phyloP scores from a whole-genome alignment of 768 basidiomycete genomes.

The Leccinum variicolor region DNA sequence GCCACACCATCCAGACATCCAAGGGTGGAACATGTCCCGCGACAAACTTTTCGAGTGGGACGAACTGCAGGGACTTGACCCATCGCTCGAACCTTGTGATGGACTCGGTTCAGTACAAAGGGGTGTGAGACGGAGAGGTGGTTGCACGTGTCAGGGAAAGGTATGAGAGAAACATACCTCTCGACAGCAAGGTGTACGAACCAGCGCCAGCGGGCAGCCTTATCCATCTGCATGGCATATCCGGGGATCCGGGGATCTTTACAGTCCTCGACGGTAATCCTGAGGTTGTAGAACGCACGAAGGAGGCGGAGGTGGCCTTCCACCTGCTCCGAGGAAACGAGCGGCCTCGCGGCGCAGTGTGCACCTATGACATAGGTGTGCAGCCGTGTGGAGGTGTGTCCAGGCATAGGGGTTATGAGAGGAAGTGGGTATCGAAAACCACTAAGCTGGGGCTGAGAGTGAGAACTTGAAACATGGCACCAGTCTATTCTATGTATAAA shows the following conservation, averaged over 20 bases:
- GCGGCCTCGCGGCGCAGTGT: conserved; percentile 16
- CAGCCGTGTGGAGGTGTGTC: neutral
- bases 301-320: conserved; percentile 35
- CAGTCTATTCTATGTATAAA: conserved; percentile 9
- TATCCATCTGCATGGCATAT: conserved; percentile 23
- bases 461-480: conserved; percentile 6
- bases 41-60: conserved; percentile 26
- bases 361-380: conserved; percentile 20
- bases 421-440: neutral
- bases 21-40: conserved; percentile 30
- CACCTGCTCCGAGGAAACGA: conserved; percentile 32
- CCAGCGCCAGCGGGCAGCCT: conserved; percentile 36
- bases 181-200: conserved; percentile 39
- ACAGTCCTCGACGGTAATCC: conserved; percentile 26
- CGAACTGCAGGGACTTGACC: conserved; percentile 24
- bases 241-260: conserved; percentile 27
- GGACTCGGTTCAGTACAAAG: neutral
- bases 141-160: neutral
- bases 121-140: neutral
- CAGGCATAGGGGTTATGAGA: neutral
- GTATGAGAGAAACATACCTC: conserved; percentile 22
- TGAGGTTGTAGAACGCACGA: conserved; percentile 30
- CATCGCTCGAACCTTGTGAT: conserved; percentile 34
- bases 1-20: conserved; percentile 44
- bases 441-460: neutral